Percentiles rank a stretch among this genome's conserved stretches.
Conservation (phyloP, 805 yeast species). For the Wickerhamomyces bovis region DNA sequence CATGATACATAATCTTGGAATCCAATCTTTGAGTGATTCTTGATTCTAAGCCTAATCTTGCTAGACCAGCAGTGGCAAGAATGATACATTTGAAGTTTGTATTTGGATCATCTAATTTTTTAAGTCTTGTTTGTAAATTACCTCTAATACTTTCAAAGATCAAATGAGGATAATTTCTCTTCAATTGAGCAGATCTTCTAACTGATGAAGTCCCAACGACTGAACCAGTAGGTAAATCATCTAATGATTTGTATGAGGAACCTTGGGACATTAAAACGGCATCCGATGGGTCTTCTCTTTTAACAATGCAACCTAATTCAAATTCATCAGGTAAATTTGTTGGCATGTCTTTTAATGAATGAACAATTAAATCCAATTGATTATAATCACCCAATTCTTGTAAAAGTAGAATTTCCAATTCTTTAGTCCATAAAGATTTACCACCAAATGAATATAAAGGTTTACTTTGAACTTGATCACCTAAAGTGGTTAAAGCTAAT, state of each 20-base stretch:
- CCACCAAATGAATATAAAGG: conserved; percentile 96
- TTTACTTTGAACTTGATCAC: conserved; percentile 79
- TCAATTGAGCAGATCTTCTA: conserved; percentile 87
- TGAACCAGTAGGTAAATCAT: conserved; percentile 77
- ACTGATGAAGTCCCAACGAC: conserved; percentile 94
- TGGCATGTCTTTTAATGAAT: conserved; percentile 90
- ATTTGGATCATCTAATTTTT: conserved; percentile 69
- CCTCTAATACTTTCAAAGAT: conserved; percentile 85
- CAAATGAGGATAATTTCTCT: conserved; percentile 70
- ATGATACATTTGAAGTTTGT: conserved; percentile 67
- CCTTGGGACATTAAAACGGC: conserved; percentile 72
- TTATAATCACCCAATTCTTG: conserved; percentile 56
- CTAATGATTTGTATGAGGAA: conserved; percentile 56
- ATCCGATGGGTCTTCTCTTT: conserved; percentile 91
- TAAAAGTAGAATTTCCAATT: conserved; percentile 73
- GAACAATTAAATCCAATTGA: conserved; percentile 83
- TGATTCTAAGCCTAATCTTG: conserved; percentile 62
- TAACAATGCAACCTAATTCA: conserved; percentile 78
- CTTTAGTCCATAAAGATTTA: conserved; percentile 94
- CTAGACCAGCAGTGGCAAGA: conserved; percentile 88
- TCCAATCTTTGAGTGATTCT: conserved; percentile 71
- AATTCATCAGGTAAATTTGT: conserved; percentile 86
- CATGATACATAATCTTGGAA: conserved; percentile 81
- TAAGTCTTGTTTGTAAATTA: conserved; percentile 69
- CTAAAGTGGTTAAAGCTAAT: conserved; percentile 76